Evolutionary conservation across 2,329 filamentous ascomycete genomes (phyloP).

Genomic region (Trichoderma koningiopsis): DNA sequence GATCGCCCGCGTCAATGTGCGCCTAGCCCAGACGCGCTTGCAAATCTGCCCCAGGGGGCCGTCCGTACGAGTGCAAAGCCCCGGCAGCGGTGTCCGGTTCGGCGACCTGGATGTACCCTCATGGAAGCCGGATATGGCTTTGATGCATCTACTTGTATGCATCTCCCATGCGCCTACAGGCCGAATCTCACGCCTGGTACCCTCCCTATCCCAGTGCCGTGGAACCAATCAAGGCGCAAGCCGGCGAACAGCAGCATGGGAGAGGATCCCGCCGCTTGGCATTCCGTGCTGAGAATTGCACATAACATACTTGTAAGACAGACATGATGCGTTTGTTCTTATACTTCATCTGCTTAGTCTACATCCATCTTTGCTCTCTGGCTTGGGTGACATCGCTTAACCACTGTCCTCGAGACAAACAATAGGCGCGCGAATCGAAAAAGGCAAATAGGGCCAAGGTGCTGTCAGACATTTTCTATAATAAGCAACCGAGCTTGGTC

Average conservation of each 20-base stretch:
- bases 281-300: not conserved
- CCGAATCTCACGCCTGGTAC: constrained; percentile 15
- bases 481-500: not conserved
- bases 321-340: not conserved
- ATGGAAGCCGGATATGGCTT: not conserved
- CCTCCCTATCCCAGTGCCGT: constrained; percentile 15
- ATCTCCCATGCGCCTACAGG: constrained; percentile 8
- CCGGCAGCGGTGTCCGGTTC: not conserved
- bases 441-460: not conserved
- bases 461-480: constrained; percentile 18
- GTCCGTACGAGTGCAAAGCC: not conserved
- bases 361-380: not conserved
- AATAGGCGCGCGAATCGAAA: not conserved
- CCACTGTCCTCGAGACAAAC: not conserved
- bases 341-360: not conserved
- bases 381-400: not conserved
- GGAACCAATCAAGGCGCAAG: constrained; percentile 19
- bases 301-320: not conserved
- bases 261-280: not conserved
- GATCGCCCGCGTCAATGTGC: constrained; percentile 22
- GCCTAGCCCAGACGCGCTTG: constrained; percentile 20
- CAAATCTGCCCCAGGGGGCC: constrained; percentile 7
- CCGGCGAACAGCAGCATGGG: not conserved
- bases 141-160: not conserved
- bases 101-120: not conserved